Base-by-base conservation (phyloP, 2,329 filamentous ascomycete species). In the Claviceps spartinae region DNA sequence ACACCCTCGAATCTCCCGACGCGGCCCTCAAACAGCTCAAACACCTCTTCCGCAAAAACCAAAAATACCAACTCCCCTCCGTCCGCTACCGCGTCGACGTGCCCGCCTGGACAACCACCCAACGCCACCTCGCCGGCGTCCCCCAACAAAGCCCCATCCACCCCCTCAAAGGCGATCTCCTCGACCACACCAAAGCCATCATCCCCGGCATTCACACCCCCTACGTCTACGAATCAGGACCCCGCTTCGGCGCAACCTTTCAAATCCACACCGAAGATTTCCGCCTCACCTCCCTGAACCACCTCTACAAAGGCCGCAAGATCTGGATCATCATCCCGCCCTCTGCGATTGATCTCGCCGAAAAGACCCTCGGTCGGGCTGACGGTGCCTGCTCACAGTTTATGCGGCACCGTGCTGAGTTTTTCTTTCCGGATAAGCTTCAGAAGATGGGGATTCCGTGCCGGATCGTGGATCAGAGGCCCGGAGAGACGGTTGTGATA, bases 181-280 rank as follows among this genome's bases (percentile, higher is more conserved):
- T 69, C 42, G 65, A 69, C 51, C 52, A 57, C 40, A 69, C 67
- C 7, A 66, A 61, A 51, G 67, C 67, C 48, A 60, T 69, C 37
- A 68, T 69, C 5, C 67, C 67, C 1, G 67, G 67, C 42, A 69
- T 69, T 11, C 67, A 69, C 50, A 69, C 67, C 2, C 67, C 67
- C 2, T 69, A 69, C 49, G 67, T 69, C 3, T 69, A 69, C 53
- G 67, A 69, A 53, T 69, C 67, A 16, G 67, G 64, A 0, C 61
- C 66, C 26, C 53, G 65, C 50, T 69, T 69, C 47, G 67, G 67
- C 5, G 67, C 67, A 7, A 69, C 65, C 5, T 69, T 69, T 37
- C 67, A 69, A 53, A 64, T 69, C 18, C 67, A 69, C 36, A 67
- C 67, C n/a, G 67, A 69, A 51, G 67, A 69, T 47, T 69, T 67